Conservation (phyloP, 2,329 filamentous ascomycete species). For the Tolypocladium tropicale region DNA sequence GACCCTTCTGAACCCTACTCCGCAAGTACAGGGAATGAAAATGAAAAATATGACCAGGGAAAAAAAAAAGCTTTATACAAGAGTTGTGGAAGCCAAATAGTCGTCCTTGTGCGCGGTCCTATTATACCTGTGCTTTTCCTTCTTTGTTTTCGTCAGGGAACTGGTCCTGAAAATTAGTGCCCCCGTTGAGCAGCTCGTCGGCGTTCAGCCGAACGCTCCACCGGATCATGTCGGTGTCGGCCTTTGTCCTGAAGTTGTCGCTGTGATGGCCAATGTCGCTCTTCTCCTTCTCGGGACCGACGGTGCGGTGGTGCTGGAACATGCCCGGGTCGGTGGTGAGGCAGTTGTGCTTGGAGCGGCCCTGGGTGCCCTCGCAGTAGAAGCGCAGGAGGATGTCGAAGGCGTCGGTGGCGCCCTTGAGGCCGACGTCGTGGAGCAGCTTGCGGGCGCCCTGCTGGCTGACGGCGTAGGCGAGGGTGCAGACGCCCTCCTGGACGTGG, state of each 20-base stretch:
- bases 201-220: constrained; percentile 31
- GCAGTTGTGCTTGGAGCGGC: constrained; percentile 25
- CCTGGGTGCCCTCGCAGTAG: constrained; percentile 30
- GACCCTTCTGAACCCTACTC: neutral
- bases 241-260: constrained; percentile 16
- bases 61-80: too few species aligned
- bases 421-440: constrained; percentile 30
- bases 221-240: constrained; percentile 23
- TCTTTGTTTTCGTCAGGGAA: neutral
- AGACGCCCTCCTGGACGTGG: constrained; percentile 26
- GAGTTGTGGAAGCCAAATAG: neutral
- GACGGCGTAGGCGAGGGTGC: constrained; percentile 33
- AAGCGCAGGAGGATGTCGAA: constrained; percentile 35
- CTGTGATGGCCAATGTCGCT: constrained; percentile 27
- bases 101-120: too few species aligned
- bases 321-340: constrained; percentile 30
- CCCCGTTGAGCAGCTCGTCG: constrained; percentile 23
- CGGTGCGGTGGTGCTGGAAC: constrained; percentile 34
- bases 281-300: constrained; percentile 20
- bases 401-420: constrained; percentile 26
- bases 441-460: constrained; percentile 31
- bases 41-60: neutral
- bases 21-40: neutral
- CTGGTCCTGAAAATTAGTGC: constrained; percentile 16
- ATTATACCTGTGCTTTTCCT: too few species aligned